Conservation (phyloP, 352 stramenopile species). For the Phytophthora ramorum region DNA sequence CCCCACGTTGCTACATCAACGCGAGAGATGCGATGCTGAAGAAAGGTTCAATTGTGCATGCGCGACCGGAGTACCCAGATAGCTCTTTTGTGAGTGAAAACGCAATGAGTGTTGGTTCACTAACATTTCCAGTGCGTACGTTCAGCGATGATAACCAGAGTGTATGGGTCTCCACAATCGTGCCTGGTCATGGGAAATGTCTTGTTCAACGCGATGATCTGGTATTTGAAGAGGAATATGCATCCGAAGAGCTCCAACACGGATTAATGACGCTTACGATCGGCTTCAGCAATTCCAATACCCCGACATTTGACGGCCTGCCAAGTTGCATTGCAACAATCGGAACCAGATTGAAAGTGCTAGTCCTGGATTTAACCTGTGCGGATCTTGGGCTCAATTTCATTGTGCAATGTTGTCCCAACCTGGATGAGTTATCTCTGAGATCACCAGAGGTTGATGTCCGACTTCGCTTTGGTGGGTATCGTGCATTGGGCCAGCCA, state of each 20-base stretch:
- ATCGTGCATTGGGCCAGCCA: background rate
- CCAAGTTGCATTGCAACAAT: background rate
- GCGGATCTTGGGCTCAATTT: background rate
- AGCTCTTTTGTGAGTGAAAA: background rate
- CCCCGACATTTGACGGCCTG: background rate
- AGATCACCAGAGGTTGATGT: constrained; percentile 2
- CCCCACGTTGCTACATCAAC: background rate
- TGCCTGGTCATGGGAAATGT: constrained; percentile 15
- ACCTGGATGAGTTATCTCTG: constrained; percentile 16
- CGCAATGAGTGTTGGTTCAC: background rate
- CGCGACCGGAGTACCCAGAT: background rate
- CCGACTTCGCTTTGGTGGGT: background rate
- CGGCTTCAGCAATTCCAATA: background rate
- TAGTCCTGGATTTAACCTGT: constrained; percentile 3
- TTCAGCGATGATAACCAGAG: constrained; percentile 19
- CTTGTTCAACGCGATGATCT: constrained; percentile 8
- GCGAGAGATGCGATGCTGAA: background rate
- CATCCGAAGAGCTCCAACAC: background rate
- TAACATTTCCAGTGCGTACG: background rate
- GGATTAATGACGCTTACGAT: constrained; percentile 17
- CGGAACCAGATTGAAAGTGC: background rate
- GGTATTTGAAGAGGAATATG: background rate
- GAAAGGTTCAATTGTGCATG: background rate
- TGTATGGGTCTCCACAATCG: constrained; percentile 11
- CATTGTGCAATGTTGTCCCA: constrained; percentile 13